These are phyloP conservation scores for Sporothrix pallida DNA, from an alignment of 2,329 filamentous ascomycete species.

Conservation along the genomic window DNA sequence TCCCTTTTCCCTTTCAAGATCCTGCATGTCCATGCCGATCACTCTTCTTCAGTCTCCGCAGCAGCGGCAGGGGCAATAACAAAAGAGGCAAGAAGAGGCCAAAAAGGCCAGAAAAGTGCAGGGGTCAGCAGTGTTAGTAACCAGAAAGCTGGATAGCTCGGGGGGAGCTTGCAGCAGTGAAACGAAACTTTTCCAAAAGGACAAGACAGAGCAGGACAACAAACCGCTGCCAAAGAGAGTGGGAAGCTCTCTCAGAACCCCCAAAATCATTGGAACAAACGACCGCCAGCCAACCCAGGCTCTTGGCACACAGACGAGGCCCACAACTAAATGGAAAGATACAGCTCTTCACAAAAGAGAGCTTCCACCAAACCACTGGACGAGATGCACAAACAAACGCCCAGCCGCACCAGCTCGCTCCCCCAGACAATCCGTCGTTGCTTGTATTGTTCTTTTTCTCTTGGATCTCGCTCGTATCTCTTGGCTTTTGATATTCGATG, in stretches of 20 bases:
- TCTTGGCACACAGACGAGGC: constrained; percentile 6
- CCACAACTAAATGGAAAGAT: constrained; percentile 9
- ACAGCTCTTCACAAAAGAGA: not conserved
- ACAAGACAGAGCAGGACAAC: not conserved
- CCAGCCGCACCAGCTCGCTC: constrained; percentile 8
- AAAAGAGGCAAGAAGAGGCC: not conserved
- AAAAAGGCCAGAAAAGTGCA: not conserved
- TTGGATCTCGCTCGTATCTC: not conserved
- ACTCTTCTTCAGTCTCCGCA: constrained; percentile 18
- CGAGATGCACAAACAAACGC: not conserved
- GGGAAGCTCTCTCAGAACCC: not conserved
- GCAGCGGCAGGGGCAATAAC: not conserved
- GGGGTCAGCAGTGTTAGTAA: not conserved
- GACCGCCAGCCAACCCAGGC: constrained; percentile 1
- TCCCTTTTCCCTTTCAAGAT: not conserved
- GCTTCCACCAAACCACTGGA: not conserved
- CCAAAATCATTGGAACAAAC: not conserved
- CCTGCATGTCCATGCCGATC: constrained; percentile 21
- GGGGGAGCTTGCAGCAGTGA: not conserved
- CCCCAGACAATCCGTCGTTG: constrained; percentile 8
- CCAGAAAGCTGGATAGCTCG: constrained; percentile 7
- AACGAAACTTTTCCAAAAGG: constrained; percentile 22
- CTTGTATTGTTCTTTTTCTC: constrained; percentile 7
- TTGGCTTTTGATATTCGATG: constrained; percentile 3
- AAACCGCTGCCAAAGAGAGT: not conserved